Evolutionary conservation across 306 rosid species (phyloP), one percentile per base, ranked within the genome.

Genomic region (Oemleria cerasiformis): DNA sequence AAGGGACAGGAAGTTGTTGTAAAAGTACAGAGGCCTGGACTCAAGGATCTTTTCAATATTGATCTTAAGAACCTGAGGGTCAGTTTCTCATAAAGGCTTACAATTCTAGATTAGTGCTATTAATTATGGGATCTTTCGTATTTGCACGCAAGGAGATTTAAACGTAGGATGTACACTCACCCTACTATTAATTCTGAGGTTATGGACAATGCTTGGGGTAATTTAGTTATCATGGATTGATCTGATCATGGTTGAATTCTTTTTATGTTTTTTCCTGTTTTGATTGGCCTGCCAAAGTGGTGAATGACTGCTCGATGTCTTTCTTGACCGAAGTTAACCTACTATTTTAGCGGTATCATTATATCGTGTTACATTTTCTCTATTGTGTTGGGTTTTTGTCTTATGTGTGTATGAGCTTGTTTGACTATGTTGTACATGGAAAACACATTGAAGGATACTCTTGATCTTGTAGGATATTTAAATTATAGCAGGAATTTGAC

Each of bases 1-100:
- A 86, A 65, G 81, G 97, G 99, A 72, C 67, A 85, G 75, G 96
- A 91, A 74, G 90, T 91, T 68, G 99, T 94, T 71, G 45, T 94
- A 67, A 94, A 94, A 90, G 99, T 94, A 70, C 99, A 94, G 84
- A 87, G 99, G 86, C 99, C 99, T 77, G 97, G 99, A 78, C 88
- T 94, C 48, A 94, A 94, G 88, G 96, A 48, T 74, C 97, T 94
- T 75, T 94, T 94, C 87, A 96, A 94, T 77, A 89, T 94, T 10
- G 99, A 94, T 83, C 96, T 94, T 34, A 94, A 91, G 79, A 94
- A 94, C 75, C 87, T 94, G 75, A 94, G 99, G 97, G 99, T 94
- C 79, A 79, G 97, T 87, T 76, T 60, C 55, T 60, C 58, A 65
- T 67, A 73, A 71, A 63, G 77, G 73, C 71, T 68, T 75, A 79